Evolutionary conservation across 192 early-diverging fungal genomes (phyloP), one percentile per base, ranked within the genome.

Genomic region (Mortierella antarctica): DNA sequence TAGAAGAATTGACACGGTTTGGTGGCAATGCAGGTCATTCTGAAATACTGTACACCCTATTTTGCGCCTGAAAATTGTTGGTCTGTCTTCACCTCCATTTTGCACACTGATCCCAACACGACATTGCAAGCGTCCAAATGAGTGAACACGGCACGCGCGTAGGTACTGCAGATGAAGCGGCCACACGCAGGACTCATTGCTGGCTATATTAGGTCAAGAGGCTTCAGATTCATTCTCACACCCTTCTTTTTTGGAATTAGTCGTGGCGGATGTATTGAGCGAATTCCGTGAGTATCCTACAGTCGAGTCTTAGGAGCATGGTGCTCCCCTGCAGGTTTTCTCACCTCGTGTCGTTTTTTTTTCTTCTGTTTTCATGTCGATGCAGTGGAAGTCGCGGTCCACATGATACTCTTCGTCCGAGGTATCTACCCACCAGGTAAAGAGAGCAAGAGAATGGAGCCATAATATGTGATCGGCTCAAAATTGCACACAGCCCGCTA

Each of bases 401-500:
- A 79, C 49, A 45, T 71, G 58, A 79, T 79, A 4, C 57, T 79
- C 15, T 79, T 67, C 62, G 69, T 79, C 40, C 68, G 76, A 7
- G 76, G 76, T 12, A 71, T 79, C 14, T 79, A 79, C 40, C 76
- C 76, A 50, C 76, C 76, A 67, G 76, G 76, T 71, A 79, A 48
- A 53, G 18, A 15, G 6, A 2, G 13, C 9, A 2, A 31, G 8
- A 46, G 14, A 42, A 31, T 31, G 3, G 31, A 31, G 31, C 31
- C 31, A 31, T 31, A 1, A 31, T 31, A 31, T 31, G 31, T 31
- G 31, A 31, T 31, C 31, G 31, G 3, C 31, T 31, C 42, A 46
- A 17, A 17, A 17, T 9, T 44, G 46, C 8, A 44, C 13, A 46
- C 10, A 0, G 42, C 5, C 5, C 23, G 5, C 40, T 12, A 45